Evolutionary conservation across 139 green algal species (phyloP).

Genomic region (Chlorella sorokiniana): DNA sequence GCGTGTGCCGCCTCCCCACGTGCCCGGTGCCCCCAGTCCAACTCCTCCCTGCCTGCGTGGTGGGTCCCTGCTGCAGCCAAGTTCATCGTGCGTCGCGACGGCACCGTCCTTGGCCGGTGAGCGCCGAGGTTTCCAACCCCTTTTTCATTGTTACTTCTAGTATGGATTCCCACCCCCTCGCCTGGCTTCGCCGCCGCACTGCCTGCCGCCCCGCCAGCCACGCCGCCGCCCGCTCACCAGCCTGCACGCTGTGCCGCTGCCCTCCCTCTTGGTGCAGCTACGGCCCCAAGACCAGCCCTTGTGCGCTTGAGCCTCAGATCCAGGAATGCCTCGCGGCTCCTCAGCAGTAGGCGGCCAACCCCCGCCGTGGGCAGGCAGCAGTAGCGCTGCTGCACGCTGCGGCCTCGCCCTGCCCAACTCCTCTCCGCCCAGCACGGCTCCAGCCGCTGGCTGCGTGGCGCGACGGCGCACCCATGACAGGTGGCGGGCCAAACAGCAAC

Average conservation of each 20-base stretch:
- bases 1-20: not conserved
- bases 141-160: not conserved
- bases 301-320: conserved; percentile 32
- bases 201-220: not conserved
- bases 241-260: not conserved
- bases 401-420: not conserved
- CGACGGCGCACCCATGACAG: not conserved
- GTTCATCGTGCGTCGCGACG: conserved; percentile 40
- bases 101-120: conserved; percentile 29
- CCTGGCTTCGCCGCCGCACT: not conserved
- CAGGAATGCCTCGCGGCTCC: conserved; percentile 27
- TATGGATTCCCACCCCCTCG: no score
- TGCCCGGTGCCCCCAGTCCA: no score
- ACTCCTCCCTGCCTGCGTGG: not conserved
- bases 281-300: conserved; percentile 28
- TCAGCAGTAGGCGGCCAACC: not conserved
- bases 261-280: not conserved
- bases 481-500: not conserved
- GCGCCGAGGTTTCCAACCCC: not conserved
- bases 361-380: not conserved
- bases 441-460: not conserved
- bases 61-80: conserved; percentile 31
- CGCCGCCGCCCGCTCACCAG: not conserved
- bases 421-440: not conserved
- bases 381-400: no score